Conservation (phyloP, 2,329 filamentous ascomycete genomes). For the Cyclaneusma minus region DNA sequence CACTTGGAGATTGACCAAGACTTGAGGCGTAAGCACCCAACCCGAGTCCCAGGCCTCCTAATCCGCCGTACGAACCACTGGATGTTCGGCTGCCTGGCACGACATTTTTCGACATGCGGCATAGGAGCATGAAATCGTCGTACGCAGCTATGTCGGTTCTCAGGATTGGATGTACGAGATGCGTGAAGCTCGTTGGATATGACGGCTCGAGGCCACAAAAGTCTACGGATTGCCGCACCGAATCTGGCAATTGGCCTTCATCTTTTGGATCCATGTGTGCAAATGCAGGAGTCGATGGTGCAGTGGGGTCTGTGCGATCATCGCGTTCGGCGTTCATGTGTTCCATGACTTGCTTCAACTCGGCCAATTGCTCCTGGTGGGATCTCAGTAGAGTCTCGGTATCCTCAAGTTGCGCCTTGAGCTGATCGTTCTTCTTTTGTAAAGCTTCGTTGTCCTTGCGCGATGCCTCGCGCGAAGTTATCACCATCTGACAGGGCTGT, state of each 20-base stretch:
- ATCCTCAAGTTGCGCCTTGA: conserved; percentile 72
- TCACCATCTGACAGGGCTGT: conserved; percentile 56
- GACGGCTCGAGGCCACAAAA: conserved; percentile 33
- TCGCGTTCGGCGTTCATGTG: conserved; percentile 62
- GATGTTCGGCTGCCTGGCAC: conserved; percentile 47
- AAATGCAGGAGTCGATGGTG: conserved; percentile 61
- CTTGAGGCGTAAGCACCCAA: conserved; percentile 24
- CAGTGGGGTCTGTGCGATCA: conserved; percentile 54
- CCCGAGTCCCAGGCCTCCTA: conserved; percentile 28
- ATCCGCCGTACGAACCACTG: conserved; percentile 52
- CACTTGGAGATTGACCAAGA: conserved; percentile 7
- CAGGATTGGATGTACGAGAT: conserved; percentile 70
- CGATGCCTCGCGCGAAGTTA: conserved; percentile 77
- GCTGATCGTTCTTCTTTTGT: conserved; percentile 74
- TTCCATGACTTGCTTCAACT: conserved; percentile 88
- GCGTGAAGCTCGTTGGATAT: conserved; percentile 57
- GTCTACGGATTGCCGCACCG: conserved; percentile 11
- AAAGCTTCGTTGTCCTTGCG: conserved; percentile 68
- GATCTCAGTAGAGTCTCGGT: conserved; percentile 74
- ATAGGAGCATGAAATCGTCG: conserved; percentile 69
- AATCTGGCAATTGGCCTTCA: conserved; percentile 21
- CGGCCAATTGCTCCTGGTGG: conserved; percentile 81
- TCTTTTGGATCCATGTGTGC: conserved; percentile 48
- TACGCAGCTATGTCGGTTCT: conserved; percentile 69
- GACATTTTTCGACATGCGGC: conserved; percentile 46